A percentile compares a stretch with the other conserved stretches of the same genome.
phyloP scores from a whole-genome alignment of 768 basidiomycete genomes.

The Clavulina sp. region DNA sequence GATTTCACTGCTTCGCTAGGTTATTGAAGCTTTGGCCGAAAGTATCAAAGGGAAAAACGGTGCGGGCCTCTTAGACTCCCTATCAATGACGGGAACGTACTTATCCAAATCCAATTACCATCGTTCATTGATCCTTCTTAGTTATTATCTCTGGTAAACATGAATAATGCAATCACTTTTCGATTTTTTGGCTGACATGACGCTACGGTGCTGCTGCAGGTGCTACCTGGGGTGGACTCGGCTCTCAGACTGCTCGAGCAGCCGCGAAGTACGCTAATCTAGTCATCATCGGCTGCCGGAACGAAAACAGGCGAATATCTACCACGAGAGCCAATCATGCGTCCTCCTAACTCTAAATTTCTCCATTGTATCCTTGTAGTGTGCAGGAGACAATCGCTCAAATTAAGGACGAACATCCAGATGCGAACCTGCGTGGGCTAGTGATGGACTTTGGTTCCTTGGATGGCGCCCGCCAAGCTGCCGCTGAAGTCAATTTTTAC shows the following conservation, averaged over 20 bases:
- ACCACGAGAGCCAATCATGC: too few relatives aligned
- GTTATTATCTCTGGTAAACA: too few relatives aligned
- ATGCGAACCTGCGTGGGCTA: conserved; percentile 3
- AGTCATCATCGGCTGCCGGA: neutral
- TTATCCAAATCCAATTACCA: too few relatives aligned
- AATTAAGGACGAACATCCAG: conserved; percentile 8
- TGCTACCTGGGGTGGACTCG: neutral
- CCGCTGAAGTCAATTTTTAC: conserved; percentile 5
- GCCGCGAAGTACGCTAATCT: neutral
- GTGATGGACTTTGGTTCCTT: conserved; percentile 9
- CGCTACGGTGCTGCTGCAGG: too few relatives aligned
- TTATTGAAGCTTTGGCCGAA: too few relatives aligned
- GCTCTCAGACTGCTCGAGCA: neutral
- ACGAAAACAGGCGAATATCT: neutral
- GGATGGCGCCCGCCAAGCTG: conserved; percentile 4
- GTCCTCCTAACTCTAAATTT: neutral
- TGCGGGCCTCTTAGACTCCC: too few relatives aligned
- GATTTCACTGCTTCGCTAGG: too few relatives aligned
- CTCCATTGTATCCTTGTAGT: neutral
- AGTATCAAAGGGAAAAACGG: too few relatives aligned
- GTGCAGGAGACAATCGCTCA: conserved; percentile 1
- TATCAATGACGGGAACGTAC: too few relatives aligned
- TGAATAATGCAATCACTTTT: too few relatives aligned
- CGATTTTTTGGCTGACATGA: too few relatives aligned
- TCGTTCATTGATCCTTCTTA: too few relatives aligned